These are phyloP conservation scores for Sphagnum tenellum DNA, from an alignment of 225 moss, liverwort and hornwort genomes.

Conservation along the genomic window DNA sequence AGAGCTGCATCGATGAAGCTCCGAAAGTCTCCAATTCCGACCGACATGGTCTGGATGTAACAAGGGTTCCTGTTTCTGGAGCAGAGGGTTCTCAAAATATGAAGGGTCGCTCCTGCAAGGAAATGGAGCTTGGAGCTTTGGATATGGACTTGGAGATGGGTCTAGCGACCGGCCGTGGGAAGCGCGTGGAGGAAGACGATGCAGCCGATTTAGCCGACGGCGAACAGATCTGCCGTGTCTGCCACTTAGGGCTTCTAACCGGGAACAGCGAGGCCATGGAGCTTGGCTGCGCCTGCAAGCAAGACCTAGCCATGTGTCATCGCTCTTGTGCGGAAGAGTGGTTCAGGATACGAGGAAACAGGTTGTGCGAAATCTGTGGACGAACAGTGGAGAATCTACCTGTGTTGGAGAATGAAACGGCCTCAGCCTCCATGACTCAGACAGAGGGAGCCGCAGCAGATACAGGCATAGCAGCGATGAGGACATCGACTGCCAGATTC, in stretches of 20 bases:
- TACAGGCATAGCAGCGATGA: constrained; percentile 8
- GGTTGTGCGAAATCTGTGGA: constrained; percentile 58
- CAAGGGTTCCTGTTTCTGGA: no score
- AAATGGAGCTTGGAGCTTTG: background rate
- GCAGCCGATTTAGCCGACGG: constrained; percentile 34
- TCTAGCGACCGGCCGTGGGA: constrained; percentile 3
- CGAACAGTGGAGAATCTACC: constrained; percentile 41
- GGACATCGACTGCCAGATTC: constrained; percentile 22
- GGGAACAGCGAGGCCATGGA: constrained; percentile 41
- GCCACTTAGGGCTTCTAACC: constrained; percentile 27
- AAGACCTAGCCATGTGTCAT: constrained; percentile 40
- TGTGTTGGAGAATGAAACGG: constrained; percentile 13
- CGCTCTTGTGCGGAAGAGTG: constrained; percentile 56
- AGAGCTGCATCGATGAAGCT: no score
- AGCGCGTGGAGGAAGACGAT: constrained; percentile 19
- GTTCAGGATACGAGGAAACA: constrained; percentile 52
- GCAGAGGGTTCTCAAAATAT: no score
- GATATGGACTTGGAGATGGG: constrained; percentile 36
- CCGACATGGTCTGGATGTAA: no score
- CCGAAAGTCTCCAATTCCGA: no score
- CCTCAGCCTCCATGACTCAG: constrained; percentile 11
- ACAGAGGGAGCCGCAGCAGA: constrained; percentile 10
- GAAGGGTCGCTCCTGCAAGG: no score
- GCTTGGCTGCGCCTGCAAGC: constrained; percentile 58
- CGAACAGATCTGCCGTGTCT: constrained; percentile 41